Conservation (phyloP, 441 rosid species). For the Eruca vesicaria region DNA sequence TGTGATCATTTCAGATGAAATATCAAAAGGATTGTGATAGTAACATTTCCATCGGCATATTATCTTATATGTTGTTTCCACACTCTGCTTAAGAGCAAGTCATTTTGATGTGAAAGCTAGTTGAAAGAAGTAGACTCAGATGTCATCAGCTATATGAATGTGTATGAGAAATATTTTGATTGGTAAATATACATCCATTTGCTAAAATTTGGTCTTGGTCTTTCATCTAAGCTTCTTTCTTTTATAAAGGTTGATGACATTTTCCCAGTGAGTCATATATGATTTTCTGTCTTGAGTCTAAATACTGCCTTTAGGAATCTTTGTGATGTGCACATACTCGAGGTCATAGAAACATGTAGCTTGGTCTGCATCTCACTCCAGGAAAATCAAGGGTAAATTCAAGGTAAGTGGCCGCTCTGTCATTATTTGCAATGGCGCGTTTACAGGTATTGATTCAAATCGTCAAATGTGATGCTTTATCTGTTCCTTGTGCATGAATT, state of each 20-base stretch:
- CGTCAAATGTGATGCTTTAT: background rate
- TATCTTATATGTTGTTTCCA: background rate
- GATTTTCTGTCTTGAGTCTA: background rate
- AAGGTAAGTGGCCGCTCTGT: background rate
- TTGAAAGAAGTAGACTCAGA: constrained; percentile 8
- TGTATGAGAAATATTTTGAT: constrained; percentile 8
- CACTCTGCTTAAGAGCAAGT: background rate
- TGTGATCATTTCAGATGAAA: constrained; percentile 43
- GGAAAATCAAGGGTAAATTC: background rate
- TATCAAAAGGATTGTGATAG: constrained; percentile 16
- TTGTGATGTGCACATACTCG: background rate
- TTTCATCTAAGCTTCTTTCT: background rate
- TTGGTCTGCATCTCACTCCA: background rate
- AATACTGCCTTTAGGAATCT: background rate
- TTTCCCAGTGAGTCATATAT: background rate
- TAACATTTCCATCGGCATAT: constrained; percentile 6
- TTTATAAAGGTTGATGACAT: background rate
- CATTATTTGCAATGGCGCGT: background rate
- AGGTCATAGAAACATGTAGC: constrained; percentile 1
- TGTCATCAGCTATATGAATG: constrained; percentile 4
- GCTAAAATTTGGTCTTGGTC: background rate
- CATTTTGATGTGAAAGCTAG: background rate
- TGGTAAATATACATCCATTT: constrained; percentile 17
- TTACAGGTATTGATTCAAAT: background rate
- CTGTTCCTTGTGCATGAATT: constrained; percentile 4